Evolutionary conservation across 345 rosid genomes (phyloP).

Genomic region (Citrus australasica): DNA sequence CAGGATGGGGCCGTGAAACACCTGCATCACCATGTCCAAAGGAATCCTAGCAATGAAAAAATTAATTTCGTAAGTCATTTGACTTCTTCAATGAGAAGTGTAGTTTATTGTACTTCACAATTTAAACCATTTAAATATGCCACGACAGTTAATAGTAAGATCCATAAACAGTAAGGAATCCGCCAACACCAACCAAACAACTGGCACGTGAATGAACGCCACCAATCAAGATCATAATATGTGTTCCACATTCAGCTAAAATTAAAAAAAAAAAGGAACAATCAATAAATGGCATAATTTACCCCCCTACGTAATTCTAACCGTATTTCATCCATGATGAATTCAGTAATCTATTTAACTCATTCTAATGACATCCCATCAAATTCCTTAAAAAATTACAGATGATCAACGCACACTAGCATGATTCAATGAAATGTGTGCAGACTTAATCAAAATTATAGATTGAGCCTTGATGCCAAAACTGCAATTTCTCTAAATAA

Average conservation of each 20-base stretch:
- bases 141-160: not conserved
- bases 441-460: not conserved
- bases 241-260: not conserved
- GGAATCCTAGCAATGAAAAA: conserved; percentile 29
- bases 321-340: not conserved
- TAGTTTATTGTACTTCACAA: not conserved
- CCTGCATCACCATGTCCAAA: conserved; percentile 52
- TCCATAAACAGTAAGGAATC: not conserved
- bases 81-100: not conserved
- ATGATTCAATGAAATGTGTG: not conserved
- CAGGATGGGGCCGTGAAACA: conserved; percentile 35
- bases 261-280: not conserved
- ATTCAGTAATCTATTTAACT: not conserved
- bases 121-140: not conserved
- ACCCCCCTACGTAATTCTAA: not conserved
- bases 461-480: not conserved
- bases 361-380: not conserved
- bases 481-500: not conserved
- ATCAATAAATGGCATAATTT: not conserved
- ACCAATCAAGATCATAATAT: not conserved
- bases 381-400: not conserved
- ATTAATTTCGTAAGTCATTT: not conserved
- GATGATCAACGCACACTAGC: not conserved
- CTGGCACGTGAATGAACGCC: not conserved
- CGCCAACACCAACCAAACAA: not conserved